Evolutionary conservation across 768 basidiomycete genomes (phyloP).

Genomic region (Clitopilus passeckerianus): DNA sequence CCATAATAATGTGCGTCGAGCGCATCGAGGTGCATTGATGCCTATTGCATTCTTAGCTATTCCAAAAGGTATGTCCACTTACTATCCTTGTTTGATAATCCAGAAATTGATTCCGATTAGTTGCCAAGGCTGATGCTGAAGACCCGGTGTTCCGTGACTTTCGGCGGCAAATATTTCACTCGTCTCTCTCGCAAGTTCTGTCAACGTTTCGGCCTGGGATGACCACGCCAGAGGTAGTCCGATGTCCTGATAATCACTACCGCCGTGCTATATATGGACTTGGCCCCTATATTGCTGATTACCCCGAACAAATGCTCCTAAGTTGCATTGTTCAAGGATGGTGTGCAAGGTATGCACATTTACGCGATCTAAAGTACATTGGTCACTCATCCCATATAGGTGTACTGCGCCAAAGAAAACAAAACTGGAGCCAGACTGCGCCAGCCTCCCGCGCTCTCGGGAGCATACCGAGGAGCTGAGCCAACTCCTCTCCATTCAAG

Average conservation of each 20-base stretch:
- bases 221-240: constrained; percentile 13
- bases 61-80: neutral
- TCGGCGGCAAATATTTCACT: constrained; percentile 12
- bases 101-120: neutral
- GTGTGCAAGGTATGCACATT: constrained; percentile 17
- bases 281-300: constrained; percentile 21
- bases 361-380: neutral
- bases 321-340: constrained; percentile 15
- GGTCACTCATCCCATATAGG: neutral
- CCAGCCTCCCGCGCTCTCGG: constrained; percentile 12
- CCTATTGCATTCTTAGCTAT: neutral
- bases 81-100: neutral
- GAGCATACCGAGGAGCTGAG: constrained; percentile 14
- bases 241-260: constrained; percentile 18
- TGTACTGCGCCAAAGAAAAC: neutral
- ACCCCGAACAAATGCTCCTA: constrained; percentile 17
- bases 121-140: neutral
- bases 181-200: constrained; percentile 9
- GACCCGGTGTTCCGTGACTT: constrained; percentile 9
- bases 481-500: constrained; percentile 6
- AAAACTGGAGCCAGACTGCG: neutral
- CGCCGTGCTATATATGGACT: constrained; percentile 13
- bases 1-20: no score
- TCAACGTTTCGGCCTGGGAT: constrained; percentile 11
- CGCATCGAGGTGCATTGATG: neutral